Base-by-base conservation (phyloP, 1,284 basidiomycete genomes). In the Ganoderma multipileum region DNA sequence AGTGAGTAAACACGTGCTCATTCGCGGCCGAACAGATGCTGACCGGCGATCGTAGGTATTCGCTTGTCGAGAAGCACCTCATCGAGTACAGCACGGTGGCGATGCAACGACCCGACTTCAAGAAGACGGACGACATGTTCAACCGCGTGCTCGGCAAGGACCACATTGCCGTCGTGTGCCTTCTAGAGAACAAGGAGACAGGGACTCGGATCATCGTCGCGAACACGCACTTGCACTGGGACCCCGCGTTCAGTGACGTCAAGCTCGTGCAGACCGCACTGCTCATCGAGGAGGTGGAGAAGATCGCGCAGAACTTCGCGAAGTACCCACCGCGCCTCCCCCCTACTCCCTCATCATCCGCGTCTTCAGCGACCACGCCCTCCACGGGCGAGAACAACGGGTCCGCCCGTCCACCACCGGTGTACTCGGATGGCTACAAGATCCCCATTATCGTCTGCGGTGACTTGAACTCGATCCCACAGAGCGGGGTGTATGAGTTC, bases 101-200 rank as follows among this genome's bases (percentile, higher is more conserved):
- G 8, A 94, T 99, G 86, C 93, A 96, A 77, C 91, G 96, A 63
- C 89, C 92, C 55, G 97, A 99, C 79, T 97, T 99, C 83, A 96
- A 97, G 83, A 97, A 96, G 85, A 98, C 97, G 5, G 96, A 99
- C 78, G 97, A 99, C 83, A 97, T 99, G 96, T 99, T 99, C 87
- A 99, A 99, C 79, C 95, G 98, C 64, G 96, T 99, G 68, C 90
- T 98, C 79, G 94, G 94, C 72, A 96, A 97, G 80, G 98, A 99
- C 82, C 92, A 99, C 79, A 95, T 99, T 73, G 96, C 95, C 47
- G 90, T 97, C 71, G 86, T 97, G 61, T 92, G 92, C 72, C 86
- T 96, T 57, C 86, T 99, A 76, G 98, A 99, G 83, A 93, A 94
- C 82, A 89, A 88, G 71, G 86, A 89, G 63, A 94, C 95, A 0